Evolutionary conservation across 257 asterid genomes (phyloP).

Genomic region (Solanum stenotomum): DNA sequence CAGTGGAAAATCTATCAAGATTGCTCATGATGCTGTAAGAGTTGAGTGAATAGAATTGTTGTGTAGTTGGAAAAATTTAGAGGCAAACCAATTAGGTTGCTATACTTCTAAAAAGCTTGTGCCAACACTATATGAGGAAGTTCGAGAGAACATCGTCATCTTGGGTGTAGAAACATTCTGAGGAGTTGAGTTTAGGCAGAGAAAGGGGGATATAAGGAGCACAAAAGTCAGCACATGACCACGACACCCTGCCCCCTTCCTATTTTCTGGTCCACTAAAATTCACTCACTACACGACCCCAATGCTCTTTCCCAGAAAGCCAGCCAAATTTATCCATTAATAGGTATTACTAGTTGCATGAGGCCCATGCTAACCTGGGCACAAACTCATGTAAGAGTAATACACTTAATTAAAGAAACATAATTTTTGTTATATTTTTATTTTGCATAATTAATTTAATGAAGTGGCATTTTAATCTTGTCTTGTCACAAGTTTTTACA

Average conservation of each 20-base stretch:
- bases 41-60: not conserved
- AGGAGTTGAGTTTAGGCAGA: not conserved
- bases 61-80: not conserved
- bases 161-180: not conserved
- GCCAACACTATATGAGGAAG: not conserved
- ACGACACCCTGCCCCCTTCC: not conserved
- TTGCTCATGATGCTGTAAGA: not conserved
- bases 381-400: not conserved
- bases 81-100: not conserved
- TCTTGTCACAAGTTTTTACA: not conserved
- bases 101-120: not conserved
- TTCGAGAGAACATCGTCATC: not conserved
- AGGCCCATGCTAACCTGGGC: not conserved
- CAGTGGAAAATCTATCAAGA: not conserved
- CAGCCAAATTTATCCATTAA: not conserved
- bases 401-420: not conserved
- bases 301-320: not conserved
- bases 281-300: not conserved
- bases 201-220: not conserved
- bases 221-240: not conserved
- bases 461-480: not conserved
- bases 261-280: not conserved
- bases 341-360: not conserved
- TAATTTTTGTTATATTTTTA: too few relatives aligned
- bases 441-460: not conserved